Conservation (phyloP, 1,139 yeast genomes). For the Candida sp. region DNA sequence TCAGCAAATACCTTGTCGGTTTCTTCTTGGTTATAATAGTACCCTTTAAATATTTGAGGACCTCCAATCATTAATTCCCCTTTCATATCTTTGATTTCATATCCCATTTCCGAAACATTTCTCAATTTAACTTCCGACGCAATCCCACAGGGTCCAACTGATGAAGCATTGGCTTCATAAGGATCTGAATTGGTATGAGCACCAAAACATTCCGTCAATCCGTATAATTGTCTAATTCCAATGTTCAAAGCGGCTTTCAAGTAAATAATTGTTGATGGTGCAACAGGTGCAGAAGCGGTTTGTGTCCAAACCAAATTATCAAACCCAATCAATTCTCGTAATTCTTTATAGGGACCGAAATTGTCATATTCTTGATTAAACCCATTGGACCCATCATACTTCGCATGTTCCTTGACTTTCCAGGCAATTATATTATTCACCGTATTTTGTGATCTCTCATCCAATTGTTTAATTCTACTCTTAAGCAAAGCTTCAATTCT, state of each 20-base stretch:
- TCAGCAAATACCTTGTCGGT: constrained; percentile 16
- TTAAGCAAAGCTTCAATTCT: constrained; percentile 39
- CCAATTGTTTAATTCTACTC: constrained; percentile 20
- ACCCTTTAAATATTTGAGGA: constrained; percentile 27
- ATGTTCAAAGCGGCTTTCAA: constrained; percentile 29
- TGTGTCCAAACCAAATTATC: constrained; percentile 21
- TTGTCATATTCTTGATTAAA: constrained; percentile 19
- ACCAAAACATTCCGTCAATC: constrained; percentile 36
- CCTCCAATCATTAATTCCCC: constrained; percentile 33
- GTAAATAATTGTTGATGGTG: constrained; percentile 27
- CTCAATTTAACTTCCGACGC: constrained; percentile 25
- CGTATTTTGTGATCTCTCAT: constrained; percentile 13
- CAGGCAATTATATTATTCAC: constrained; percentile 17
- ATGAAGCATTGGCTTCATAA: constrained; percentile 31
- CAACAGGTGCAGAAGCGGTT: constrained; percentile 36
- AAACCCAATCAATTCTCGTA: constrained; percentile 27
- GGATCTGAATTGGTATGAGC: constrained; percentile 25
- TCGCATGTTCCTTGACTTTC: constrained; percentile 22
- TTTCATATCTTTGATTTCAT: constrained; percentile 27
- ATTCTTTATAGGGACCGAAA: constrained; percentile 18
- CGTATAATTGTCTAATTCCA: constrained; percentile 36
- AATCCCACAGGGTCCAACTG: constrained; percentile 29
- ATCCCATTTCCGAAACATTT: constrained; percentile 26
- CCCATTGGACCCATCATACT: constrained; percentile 24
- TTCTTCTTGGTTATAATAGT: constrained; percentile 22